Evolutionary conservation across 139 green algal species (phyloP), one percentile per base, ranked within the genome.

Genomic region (Chlamydomonas sp.): DNA sequence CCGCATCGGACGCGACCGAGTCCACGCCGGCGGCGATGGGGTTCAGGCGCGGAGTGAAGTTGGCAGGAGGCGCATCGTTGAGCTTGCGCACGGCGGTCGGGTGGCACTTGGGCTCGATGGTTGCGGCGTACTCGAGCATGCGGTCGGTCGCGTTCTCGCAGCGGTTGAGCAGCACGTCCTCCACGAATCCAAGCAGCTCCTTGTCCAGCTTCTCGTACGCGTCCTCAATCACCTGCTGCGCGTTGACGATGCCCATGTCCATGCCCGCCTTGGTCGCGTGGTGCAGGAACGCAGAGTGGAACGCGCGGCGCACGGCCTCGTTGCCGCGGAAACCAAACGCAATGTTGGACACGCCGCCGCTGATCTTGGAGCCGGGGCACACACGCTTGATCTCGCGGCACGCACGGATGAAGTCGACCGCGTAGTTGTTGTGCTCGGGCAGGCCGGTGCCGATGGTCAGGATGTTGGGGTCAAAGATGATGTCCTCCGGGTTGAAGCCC

Each of bases 231-330:
- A 97, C 91, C 78, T 96, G 91, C 1, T 79, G 83, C 0, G 94
- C 86, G 78, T 99, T 98, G 13, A 99, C 94, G 62, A 99, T 99
- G 76, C 94, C 94, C 94, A 99, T 99, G 88, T 99, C 94, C 94
- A 99, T 98, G 75, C 94, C 94, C 1, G 91, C 90, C 35, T 81
- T 77, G 79, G 90, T 96, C 5, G 91, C 93, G 76, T 97, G 89
- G 81, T 97, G 81, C 73, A 98, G 81, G 84, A 98, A 98, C 24
- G 90, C 88, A 13, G 68, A 87, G 83, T 98, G 93, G 85, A 97
- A 97, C 29, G 82, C 90, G 24, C 92, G 84, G 30, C 93, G 87
- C 61, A 98, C 93, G 3, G 92, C 71, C 84, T 97, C 87, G 66
- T 99, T 99, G 73, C 94, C 94, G 10, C 94, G 86, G 93, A 99